phyloP scores from a whole-genome alignment of 2,329 filamentous ascomycete genomes.

The Apiospora arundinis region DNA sequence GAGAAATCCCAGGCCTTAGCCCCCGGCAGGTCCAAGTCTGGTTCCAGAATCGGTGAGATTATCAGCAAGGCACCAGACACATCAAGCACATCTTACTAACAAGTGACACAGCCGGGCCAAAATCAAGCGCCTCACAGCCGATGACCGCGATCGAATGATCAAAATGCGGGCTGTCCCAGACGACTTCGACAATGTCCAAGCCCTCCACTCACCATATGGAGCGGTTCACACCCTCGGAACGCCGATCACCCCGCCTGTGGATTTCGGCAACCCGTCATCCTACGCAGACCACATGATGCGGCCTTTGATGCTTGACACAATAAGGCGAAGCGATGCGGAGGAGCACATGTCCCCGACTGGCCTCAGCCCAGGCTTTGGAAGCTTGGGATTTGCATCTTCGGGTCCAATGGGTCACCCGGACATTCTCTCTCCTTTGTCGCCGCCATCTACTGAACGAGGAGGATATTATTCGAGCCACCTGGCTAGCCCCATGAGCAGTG shows the following conservation, averaged over 20 bases:
- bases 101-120: slow-evolving; percentile 63
- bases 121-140: slow-evolving; percentile 73
- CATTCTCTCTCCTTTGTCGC: slow-evolving; percentile 63
- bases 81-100: slow-evolving; percentile 30
- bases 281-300: slow-evolving; percentile 69
- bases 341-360: slow-evolving; percentile 71
- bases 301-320: slow-evolving; percentile 71
- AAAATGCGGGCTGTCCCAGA: slow-evolving; percentile 75
- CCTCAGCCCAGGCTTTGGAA: slow-evolving; percentile 71
- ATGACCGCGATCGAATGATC: slow-evolving; percentile 74
- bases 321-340: slow-evolving; percentile 67
- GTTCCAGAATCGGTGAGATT: slow-evolving; percentile 91
- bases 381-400: slow-evolving; percentile 67
- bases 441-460: slow-evolving; percentile 61
- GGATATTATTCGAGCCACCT: slow-evolving; percentile 55
- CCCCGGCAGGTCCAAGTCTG: slow-evolving; percentile 95
- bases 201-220: slow-evolving; percentile 71
- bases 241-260: slow-evolving; percentile 55
- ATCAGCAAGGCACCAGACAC: slow-evolving; percentile 1
- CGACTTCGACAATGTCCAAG: slow-evolving; percentile 73
- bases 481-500: slow-evolving; percentile 52
- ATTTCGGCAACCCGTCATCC: slow-evolving; percentile 53
- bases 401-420: slow-evolving; percentile 58
- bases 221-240: slow-evolving; percentile 61
- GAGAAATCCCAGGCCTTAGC: slow-evolving; percentile 90